Evolutionary conservation across 2,329 filamentous ascomycete species (phyloP).

Genomic region (Ophiostoma ips): DNA sequence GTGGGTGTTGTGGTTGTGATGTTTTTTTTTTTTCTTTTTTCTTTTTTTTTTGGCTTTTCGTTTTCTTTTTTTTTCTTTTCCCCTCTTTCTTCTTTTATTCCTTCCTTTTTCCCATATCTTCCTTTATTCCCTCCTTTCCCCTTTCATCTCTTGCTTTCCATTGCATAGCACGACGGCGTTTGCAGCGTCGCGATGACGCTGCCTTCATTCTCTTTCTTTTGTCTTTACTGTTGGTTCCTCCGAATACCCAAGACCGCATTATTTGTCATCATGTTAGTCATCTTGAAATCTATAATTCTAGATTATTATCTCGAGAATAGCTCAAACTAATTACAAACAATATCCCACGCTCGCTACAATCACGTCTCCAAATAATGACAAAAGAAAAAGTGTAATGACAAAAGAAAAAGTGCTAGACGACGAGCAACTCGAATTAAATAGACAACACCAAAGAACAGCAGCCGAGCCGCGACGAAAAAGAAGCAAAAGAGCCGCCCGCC

Average conservation of each 20-base stretch:
- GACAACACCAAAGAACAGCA: no score
- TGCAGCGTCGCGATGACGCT: neutral
- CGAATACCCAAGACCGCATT: slow-evolving; percentile 8
- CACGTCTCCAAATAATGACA: neutral
- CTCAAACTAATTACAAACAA: no score
- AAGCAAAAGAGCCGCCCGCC: neutral
- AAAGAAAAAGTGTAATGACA: neutral
- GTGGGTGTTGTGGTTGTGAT: slow-evolving; percentile 73
- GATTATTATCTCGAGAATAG: neutral
- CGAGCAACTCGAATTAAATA: no score
- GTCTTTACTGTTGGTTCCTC: neutral
- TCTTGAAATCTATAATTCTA: neutral
- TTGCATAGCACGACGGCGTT: neutral
- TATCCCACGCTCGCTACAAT: neutral
- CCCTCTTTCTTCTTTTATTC: neutral
- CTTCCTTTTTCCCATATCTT: neutral
- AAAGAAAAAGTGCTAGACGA: no score
- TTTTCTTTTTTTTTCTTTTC: neutral
- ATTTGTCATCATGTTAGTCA: neutral
- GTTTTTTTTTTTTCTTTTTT: neutral
- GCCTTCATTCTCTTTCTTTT: neutral
- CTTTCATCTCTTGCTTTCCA: neutral
- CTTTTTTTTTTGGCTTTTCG: neutral
- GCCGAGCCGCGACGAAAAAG: no score
- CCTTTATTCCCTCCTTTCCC: neutral